These are phyloP conservation scores for Raffaelea deltoideospora DNA, from an alignment of 2,329 filamentous ascomycete genomes.

Conservation along the genomic window DNA sequence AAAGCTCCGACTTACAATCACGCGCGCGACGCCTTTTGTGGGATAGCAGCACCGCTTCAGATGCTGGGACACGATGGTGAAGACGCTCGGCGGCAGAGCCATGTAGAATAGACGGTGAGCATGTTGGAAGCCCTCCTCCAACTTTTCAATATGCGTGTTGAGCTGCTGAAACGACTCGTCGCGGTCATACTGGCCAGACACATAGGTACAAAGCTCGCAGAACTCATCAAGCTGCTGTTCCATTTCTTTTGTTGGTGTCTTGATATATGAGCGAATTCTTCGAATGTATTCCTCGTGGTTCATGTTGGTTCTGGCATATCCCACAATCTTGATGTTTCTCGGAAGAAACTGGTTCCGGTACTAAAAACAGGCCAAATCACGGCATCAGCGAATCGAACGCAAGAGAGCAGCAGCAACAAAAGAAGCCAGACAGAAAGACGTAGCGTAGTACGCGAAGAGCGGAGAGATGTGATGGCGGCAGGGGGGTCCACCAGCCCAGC, in stretches of 20 bases:
- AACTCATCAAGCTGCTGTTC: constrained; percentile 93
- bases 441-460: too few relatives aligned
- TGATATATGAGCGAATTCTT: constrained; percentile 95
- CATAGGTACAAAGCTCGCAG: constrained; percentile 73
- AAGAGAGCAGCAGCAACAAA: background rate
- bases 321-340: constrained; percentile 91
- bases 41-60: constrained; percentile 97
- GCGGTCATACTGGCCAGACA: constrained; percentile 95
- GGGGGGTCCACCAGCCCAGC: too few relatives aligned
- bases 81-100: constrained; percentile 93
- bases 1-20: constrained; percentile 56
- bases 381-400: too few relatives aligned
- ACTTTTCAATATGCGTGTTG: constrained; percentile 68
- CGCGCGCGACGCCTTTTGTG: constrained; percentile 72
- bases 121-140: constrained; percentile 71
- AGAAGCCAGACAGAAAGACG: background rate
- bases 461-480: too few relatives aligned
- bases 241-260: constrained; percentile 93
- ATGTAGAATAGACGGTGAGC: constrained; percentile 97
- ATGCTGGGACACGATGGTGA: constrained; percentile 94
- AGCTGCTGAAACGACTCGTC: constrained; percentile 85
- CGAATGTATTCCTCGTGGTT: constrained; percentile 90
- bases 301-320: constrained; percentile 99
- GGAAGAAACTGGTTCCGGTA: constrained; percentile 98
- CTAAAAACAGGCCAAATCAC: constrained; percentile 38